Conservation (phyloP, 2,329 filamentous ascomycete species). For the Dothiorella sarmentorum region DNA sequence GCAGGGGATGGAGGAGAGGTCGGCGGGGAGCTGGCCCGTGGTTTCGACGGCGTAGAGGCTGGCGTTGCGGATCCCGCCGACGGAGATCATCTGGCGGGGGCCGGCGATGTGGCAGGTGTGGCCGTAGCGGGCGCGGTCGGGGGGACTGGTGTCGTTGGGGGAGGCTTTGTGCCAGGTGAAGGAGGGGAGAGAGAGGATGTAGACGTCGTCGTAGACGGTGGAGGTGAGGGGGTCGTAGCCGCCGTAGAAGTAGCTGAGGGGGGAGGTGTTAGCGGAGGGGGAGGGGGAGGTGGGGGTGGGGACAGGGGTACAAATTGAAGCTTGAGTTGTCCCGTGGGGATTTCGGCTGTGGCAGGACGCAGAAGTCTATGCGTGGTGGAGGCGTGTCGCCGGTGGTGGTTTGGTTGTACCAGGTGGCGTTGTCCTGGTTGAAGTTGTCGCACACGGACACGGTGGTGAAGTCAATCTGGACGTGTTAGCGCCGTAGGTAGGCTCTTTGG, state of each 20-base stretch:
- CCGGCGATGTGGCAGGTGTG: conserved; percentile 42
- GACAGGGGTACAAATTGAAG: conserved; percentile 49
- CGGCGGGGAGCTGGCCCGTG: not conserved
- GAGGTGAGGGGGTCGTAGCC: conserved; percentile 39
- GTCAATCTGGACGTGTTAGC: not conserved
- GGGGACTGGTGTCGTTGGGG: conserved; percentile 32
- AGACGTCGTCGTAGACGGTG: conserved; percentile 42
- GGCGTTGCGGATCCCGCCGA: conserved; percentile 33
- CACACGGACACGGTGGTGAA: not conserved
- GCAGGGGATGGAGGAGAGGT: conserved; percentile 7
- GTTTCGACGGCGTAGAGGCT: conserved; percentile 13
- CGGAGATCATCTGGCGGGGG: conserved; percentile 41
- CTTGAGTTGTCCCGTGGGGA: conserved; percentile 45
- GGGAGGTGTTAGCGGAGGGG: conserved; percentile 4
- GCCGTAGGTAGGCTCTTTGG: not conserved
- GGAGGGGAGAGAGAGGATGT: conserved; percentile 45
- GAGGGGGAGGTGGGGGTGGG: conserved; percentile 25
- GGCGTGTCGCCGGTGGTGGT: conserved; percentile 42
- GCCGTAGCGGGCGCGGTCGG: conserved; percentile 37
- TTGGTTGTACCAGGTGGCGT: conserved; percentile 43
- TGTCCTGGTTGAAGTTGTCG: not conserved
- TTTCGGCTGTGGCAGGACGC: conserved; percentile 34
- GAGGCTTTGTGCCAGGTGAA: conserved; percentile 46
- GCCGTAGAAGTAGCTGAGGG: conserved; percentile 41
- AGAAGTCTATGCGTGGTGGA: conserved; percentile 43